Evolutionary conservation across 345 rosid species (phyloP), one percentile per base, ranked within the genome.

Genomic region (Garcia nutans): DNA sequence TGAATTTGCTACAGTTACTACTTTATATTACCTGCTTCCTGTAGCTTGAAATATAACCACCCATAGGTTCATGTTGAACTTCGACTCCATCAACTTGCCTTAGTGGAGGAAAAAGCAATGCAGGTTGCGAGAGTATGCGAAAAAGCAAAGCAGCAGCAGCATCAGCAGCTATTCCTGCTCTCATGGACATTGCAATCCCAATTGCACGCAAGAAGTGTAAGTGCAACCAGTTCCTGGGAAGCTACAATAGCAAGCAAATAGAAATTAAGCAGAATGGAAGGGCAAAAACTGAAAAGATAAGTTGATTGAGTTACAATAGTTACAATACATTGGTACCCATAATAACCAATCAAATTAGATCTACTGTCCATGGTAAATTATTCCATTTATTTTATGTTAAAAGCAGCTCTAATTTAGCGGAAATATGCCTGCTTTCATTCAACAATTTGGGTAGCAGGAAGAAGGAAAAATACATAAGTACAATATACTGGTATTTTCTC

Each of bases 161-260:
- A 84, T 95, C 99, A 76, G 99, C 97, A 75, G 99, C 99, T 76
- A 95, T 90, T 68, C 97, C 97, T 31, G 88, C 95, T 84, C 99
- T 89, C 99, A 95, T 95, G 75, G 99, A 95, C 97, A 95, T 95
- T 31, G 97, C 99, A 59, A 88, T 89, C 75, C 99, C 99, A 68
- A 95, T 95, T 58, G 99, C 99, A 67, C 99, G 96, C 89, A 95
- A 85, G 87, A 95, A 95, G 81, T 95, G 99, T 87, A 95, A 84
- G 85, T 95, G 99, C 97, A 95, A 88, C 99, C 99, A 95, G 83
- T 95, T 95, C 82, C 93, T 88, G 33, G 99, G 99, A 79, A 95
- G 92, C 99, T 95, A 78, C 82, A 89, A 70, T 72, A 85, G 70
- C 67, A 74, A 79, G 76, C 42, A 82, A 52, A 83, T 73, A 61